phyloP scores from a whole-genome alignment of 345 rosid genomes.

The Fremontodendron californicum region DNA sequence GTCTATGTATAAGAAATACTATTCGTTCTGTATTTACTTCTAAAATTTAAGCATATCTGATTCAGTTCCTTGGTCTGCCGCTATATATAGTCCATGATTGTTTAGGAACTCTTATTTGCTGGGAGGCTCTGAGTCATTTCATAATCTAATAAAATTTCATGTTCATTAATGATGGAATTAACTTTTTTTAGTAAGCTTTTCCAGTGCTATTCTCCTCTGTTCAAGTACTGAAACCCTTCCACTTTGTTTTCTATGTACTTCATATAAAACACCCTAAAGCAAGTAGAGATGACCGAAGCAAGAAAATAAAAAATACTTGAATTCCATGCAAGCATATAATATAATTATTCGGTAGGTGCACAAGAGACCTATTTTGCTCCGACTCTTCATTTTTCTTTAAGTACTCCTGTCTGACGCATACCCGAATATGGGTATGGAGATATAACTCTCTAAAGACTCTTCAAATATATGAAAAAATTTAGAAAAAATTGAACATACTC shows the following conservation, averaged over 20 bases:
- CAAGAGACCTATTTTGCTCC: too few species aligned
- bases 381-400: too few species aligned
- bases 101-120: neutral
- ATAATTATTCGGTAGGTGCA: conserved; percentile 15
- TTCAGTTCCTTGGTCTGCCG: neutral
- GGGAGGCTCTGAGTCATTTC: neutral
- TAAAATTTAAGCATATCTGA: neutral
- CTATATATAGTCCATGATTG: too few species aligned
- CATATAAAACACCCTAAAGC: too few species aligned
- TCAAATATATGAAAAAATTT: too few species aligned
- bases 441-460: too few species aligned
- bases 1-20: neutral
- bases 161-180: neutral
- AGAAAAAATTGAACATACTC: too few species aligned
- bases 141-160: neutral
- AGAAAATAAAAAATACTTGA: too few species aligned
- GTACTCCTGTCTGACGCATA: too few species aligned
- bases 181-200: neutral
- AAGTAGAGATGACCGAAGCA: too few species aligned
- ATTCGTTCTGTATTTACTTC: neutral
- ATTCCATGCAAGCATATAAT: neutral
- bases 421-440: too few species aligned
- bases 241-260: too few species aligned
- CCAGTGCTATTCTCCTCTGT: neutral
- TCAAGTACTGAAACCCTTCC: neutral